A percentile compares a stretch with the other conserved stretches of the same genome.
Evolutionary conservation across 805 yeast species (phyloP).

Genomic region (Komagataella populi): DNA sequence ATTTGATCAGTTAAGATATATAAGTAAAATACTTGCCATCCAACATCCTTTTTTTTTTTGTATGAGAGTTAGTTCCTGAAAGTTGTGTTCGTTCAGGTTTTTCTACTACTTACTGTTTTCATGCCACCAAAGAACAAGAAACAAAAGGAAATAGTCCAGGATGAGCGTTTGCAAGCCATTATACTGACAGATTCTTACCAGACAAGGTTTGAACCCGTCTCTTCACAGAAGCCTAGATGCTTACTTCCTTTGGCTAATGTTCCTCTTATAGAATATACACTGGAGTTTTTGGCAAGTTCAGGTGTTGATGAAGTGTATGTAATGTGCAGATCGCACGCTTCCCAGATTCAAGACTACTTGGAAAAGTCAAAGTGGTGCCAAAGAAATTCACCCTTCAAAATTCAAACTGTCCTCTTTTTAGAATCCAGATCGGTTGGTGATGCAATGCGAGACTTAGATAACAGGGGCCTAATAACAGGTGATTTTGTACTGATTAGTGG

Average conservation of each 20-base stretch:
- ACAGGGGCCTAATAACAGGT: slow-evolving; percentile 76
- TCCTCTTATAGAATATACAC: slow-evolving; percentile 87
- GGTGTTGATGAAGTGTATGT: slow-evolving; percentile 83
- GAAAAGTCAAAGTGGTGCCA: slow-evolving; percentile 57
- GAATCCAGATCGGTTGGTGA: slow-evolving; percentile 93
- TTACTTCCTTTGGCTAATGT: slow-evolving; percentile 84
- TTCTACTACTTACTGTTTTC: background rate
- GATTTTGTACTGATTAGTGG: slow-evolving; percentile 88
- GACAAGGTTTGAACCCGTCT: slow-evolving; percentile 85
- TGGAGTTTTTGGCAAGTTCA: slow-evolving; percentile 85
- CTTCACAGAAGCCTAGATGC: slow-evolving; percentile 80
- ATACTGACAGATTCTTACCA: slow-evolving; percentile 91
- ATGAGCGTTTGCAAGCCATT: slow-evolving; percentile 80
- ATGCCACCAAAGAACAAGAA: slow-evolving; percentile 37
- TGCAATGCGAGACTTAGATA: slow-evolving; percentile 91
- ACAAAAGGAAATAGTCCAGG: slow-evolving; percentile 46
- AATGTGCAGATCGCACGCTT: slow-evolving; percentile 86
- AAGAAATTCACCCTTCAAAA: slow-evolving; percentile 66
- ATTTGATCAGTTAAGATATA: no score
- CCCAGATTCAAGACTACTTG: slow-evolving; percentile 72
- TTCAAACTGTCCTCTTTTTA: slow-evolving; percentile 67
- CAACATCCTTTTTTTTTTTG: background rate
- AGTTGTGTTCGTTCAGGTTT: background rate
- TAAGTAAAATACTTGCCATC: background rate
- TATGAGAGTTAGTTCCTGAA: background rate